These are phyloP conservation scores for Arachis stenosperma DNA, from an alignment of 306 rosid species.

Conservation along the genomic window DNA sequence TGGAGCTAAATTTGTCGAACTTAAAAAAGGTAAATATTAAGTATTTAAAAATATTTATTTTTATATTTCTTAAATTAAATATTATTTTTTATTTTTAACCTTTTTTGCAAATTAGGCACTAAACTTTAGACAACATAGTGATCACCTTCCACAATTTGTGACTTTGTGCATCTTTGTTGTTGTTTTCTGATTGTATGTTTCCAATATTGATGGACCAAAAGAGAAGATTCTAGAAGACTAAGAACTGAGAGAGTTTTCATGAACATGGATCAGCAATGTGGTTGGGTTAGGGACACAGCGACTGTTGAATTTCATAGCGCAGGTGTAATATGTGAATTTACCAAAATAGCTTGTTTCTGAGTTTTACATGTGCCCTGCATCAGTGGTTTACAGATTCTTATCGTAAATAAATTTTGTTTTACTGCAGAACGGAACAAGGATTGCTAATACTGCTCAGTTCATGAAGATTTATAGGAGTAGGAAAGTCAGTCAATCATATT, in stretches of 20 bases:
- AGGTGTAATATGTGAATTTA: constrained; percentile 11
- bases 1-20: too few species aligned
- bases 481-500: constrained; percentile 79
- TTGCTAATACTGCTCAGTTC: constrained; percentile 55
- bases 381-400: constrained; percentile 31
- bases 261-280: neutral
- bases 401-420: constrained; percentile 32
- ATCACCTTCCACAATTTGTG: constrained; percentile 8
- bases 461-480: constrained; percentile 90
- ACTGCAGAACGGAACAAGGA: constrained; percentile 56
- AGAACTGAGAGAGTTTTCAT: neutral
- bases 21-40: too few species aligned
- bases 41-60: too few species aligned
- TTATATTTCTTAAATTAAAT: too few species aligned
- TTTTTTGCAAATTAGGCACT: too few species aligned
- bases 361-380: constrained; percentile 30
- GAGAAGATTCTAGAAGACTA: constrained; percentile 17
- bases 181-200: neutral
- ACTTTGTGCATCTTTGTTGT: constrained; percentile 19
- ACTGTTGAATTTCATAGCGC: neutral
- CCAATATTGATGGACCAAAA: neutral
- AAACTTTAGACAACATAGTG: too few species aligned
- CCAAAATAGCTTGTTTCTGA: constrained; percentile 18
- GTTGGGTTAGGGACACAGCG: constrained; percentile 24
- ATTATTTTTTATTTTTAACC: too few species aligned